A percentile compares a stretch with the other conserved stretches of the same genome.
phyloP scores from a whole-genome alignment of 257 asterid species.

The Oldenlandia corymbosa region DNA sequence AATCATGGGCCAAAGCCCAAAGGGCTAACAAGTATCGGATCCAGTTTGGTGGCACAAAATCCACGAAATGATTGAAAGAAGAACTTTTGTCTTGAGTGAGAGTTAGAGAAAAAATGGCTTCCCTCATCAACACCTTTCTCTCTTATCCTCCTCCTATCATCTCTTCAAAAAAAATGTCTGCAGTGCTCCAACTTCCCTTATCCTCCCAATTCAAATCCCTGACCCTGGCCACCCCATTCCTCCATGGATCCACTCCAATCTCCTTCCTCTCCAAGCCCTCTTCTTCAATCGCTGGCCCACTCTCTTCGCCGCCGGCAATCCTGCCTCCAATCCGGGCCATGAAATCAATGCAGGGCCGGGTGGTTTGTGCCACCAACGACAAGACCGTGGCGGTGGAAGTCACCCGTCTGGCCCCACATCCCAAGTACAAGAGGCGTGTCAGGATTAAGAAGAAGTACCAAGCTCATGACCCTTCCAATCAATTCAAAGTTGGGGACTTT shows the following conservation, averaged over 20 bases:
- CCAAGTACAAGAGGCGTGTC: conserved; percentile 91
- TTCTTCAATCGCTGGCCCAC: conserved; percentile 19
- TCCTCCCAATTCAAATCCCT: conserved; percentile 60
- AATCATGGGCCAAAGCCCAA: no score
- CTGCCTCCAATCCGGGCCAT: conserved; percentile 61
- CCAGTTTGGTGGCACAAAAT: not conserved
- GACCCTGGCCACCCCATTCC: conserved; percentile 47
- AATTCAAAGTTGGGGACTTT: conserved; percentile 71
- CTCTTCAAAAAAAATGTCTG: conserved; percentile 37
- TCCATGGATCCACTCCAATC: conserved; percentile 63
- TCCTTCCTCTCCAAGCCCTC: conserved; percentile 36
- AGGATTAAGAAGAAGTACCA: conserved; percentile 92
- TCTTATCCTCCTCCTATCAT: conserved; percentile 20
- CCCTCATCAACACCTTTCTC: not conserved
- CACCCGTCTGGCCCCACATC: conserved; percentile 80
- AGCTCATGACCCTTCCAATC: conserved; percentile 84
- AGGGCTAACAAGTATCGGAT: no score
- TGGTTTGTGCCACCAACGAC: conserved; percentile 74
- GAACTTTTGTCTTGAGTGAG: no score
- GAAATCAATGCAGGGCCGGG: conserved; percentile 65
- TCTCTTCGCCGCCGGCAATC: conserved; percentile 26
- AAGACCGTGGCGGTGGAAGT: conserved; percentile 91
- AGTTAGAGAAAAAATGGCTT: no score
- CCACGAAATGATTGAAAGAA: no score
- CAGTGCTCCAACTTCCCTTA: conserved; percentile 30